Conservation (phyloP, 1,139 yeast species). For the Blastobotrys elegans region DNA sequence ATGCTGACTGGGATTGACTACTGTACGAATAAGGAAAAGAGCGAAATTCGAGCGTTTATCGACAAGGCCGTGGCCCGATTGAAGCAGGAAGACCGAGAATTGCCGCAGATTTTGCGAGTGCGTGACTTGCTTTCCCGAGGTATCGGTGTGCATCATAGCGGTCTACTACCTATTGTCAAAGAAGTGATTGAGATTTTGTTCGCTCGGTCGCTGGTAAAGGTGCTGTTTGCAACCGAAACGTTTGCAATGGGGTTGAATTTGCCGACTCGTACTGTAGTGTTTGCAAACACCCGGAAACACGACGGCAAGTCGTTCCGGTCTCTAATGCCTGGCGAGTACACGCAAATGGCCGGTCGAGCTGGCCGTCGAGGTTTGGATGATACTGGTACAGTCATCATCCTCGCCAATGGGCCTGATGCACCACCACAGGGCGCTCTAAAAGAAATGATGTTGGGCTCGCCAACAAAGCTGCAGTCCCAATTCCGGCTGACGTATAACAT, state of each 20-base stretch:
- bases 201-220: conserved; percentile 79
- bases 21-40: conserved; percentile 75
- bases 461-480: conserved; percentile 86
- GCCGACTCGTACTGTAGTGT: conserved; percentile 96
- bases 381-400: conserved; percentile 92
- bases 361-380: conserved; percentile 95
- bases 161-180: conserved; percentile 88
- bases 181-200: conserved; percentile 92
- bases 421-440: conserved; percentile 52
- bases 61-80: conserved; percentile 84
- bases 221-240: conserved; percentile 94
- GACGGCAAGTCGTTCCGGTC: conserved; percentile 83
- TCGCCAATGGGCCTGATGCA: conserved; percentile 71
- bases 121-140: conserved; percentile 85
- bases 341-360: conserved; percentile 99
- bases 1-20: conserved; percentile 70
- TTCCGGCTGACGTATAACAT: conserved; percentile 91
- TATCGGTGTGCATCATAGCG: conserved; percentile 97
- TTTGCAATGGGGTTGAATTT: conserved; percentile 97
- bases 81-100: conserved; percentile 84
- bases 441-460: conserved; percentile 77
- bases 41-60: conserved; percentile 88
- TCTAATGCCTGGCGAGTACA: conserved; percentile 90
- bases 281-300: conserved; percentile 77
- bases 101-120: conserved; percentile 83